Conservation (phyloP, 2,329 filamentous ascomycete genomes). For the Phoma sp. region DNA sequence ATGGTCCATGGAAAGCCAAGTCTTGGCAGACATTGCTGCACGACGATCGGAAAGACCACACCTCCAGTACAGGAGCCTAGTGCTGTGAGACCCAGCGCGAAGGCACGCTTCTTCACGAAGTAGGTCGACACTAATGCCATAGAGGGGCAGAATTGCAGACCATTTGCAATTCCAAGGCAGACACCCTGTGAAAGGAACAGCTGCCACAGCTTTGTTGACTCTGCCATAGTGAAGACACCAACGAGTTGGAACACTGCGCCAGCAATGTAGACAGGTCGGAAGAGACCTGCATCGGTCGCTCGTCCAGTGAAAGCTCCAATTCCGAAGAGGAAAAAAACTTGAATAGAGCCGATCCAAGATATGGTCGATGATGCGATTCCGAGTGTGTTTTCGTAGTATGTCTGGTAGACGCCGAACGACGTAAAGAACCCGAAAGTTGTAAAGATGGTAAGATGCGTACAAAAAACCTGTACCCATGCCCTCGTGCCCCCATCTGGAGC, state of each 20-base stretch:
- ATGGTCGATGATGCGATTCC: constrained; percentile 43
- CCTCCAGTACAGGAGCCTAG: constrained; percentile 40
- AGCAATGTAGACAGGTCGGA: constrained; percentile 34
- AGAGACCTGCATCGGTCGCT: constrained; percentile 40
- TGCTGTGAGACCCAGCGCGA: constrained; percentile 39
- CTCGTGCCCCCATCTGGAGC: constrained; percentile 57
- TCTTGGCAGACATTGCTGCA: constrained; percentile 37
- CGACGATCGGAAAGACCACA: constrained; percentile 42
- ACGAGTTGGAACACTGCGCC: constrained; percentile 43
- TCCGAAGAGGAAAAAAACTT: constrained; percentile 39
- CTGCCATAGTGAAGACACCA: constrained; percentile 40
- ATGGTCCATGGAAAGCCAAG: constrained; percentile 67
- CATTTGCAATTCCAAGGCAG: constrained; percentile 61
- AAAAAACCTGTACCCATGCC: constrained; percentile 63
- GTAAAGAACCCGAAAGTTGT: constrained; percentile 63
- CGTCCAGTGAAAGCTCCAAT: constrained; percentile 41
- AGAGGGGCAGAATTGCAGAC: constrained; percentile 61
- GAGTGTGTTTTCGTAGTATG: constrained; percentile 56
- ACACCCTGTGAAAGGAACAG: constrained; percentile 58
- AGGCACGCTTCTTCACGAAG: constrained; percentile 37
- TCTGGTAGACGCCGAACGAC: constrained; percentile 64
- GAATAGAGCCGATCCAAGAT: constrained; percentile 43
- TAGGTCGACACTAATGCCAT: constrained; percentile 59
- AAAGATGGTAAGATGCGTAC: constrained; percentile 60
- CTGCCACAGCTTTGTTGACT: constrained; percentile 42